phyloP scores from a whole-genome alignment of 768 basidiomycete species.

The Suillus subaureus region DNA sequence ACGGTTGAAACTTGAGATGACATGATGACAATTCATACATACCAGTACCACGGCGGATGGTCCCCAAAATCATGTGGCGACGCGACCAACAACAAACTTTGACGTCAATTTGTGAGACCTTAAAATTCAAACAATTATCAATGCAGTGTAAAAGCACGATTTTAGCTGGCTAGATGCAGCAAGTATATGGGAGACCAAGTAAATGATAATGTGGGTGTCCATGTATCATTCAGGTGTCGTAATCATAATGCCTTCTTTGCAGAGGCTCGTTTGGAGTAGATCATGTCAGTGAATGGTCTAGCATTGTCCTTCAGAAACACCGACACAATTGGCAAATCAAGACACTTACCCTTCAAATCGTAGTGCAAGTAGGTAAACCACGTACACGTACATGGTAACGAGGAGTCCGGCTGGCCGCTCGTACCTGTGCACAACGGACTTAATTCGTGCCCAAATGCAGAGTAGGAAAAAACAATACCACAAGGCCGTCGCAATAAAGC shows the following conservation, averaged over 20 bases:
- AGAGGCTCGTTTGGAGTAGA: conserved; percentile 61
- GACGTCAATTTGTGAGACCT: neutral
- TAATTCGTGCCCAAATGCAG: neutral
- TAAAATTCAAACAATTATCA: neutral
- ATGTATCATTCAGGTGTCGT: neutral
- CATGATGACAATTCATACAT: neutral
- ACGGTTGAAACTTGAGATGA: neutral
- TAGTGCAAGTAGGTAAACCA: conserved; percentile 83
- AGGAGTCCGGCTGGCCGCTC: conserved; percentile 84
- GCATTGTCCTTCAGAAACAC: conserved; percentile 9
- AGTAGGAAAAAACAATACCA: conserved; percentile 57
- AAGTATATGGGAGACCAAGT: neutral
- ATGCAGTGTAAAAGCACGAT: neutral
- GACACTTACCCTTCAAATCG: conserved; percentile 82
- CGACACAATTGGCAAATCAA: neutral
- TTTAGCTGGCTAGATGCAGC: neutral
- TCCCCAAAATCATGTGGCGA: neutral
- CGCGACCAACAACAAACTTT: neutral
- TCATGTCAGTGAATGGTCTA: conserved; percentile 83
- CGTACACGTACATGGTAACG: conserved; percentile 79
- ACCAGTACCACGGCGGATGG: neutral
- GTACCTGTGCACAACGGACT: conserved; percentile 51
- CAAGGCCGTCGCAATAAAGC: conserved; percentile 82
- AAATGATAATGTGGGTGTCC: neutral
- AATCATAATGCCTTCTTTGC: conserved; percentile 16